Percentiles rank a stretch among this genome's conserved stretches.
Evolutionary conservation across 2,329 filamentous ascomycete genomes (phyloP).

Genomic region (Aspergillus ochraceus): DNA sequence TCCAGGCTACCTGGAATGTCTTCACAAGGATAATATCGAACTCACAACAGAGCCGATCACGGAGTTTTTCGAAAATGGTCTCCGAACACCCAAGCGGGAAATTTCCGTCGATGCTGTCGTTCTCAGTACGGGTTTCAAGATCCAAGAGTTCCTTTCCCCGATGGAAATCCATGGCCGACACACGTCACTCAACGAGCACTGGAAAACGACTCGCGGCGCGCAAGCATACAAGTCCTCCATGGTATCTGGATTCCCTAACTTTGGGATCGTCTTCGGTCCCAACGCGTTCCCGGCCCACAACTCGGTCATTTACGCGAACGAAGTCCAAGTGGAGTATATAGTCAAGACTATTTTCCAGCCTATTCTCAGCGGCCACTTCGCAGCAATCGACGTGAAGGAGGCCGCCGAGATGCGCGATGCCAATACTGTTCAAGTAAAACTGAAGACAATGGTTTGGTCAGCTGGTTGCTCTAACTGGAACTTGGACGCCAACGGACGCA

Average conservation of each 20-base stretch:
- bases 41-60: slow-evolving; percentile 9
- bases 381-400: background rate
- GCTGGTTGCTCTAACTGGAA: slow-evolving; percentile 45
- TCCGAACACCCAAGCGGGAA: background rate
- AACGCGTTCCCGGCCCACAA: slow-evolving; percentile 28
- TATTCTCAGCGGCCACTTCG: background rate
- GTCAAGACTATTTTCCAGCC: slow-evolving; percentile 24
- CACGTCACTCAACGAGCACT: background rate
- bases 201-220: background rate
- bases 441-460: slow-evolving; percentile 35
- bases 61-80: background rate
- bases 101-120: background rate
- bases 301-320: slow-evolving; percentile 28
- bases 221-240: slow-evolving; percentile 10
- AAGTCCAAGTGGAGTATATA: slow-evolving; percentile 29
- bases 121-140: background rate
- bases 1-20: slow-evolving; percentile 25
- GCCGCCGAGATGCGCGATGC: background rate
- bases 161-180: background rate
- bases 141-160: background rate
- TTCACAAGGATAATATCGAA: slow-evolving; percentile 21
- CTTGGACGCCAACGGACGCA: slow-evolving; percentile 37
- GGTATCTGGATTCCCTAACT: slow-evolving; percentile 22
- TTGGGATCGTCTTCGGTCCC: slow-evolving; percentile 23
- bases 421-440: slow-evolving; percentile 18